phyloP scores from a whole-genome alignment of 2,329 filamentous ascomycete genomes.

The Penicillium sumatraense region DNA sequence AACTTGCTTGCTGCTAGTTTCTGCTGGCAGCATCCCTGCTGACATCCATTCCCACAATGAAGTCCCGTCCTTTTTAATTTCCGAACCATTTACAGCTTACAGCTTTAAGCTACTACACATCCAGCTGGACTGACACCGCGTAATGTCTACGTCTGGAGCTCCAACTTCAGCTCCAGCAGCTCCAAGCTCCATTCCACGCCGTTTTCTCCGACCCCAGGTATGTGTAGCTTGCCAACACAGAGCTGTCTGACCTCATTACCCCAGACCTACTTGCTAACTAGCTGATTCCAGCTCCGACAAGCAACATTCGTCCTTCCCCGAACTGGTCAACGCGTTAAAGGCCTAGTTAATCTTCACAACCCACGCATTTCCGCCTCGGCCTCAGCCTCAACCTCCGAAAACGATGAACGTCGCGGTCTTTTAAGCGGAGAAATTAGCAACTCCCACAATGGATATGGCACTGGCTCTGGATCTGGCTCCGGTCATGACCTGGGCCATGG shows the following conservation, averaged over 20 bases:
- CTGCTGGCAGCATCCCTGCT: too few species aligned
- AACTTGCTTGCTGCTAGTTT: too few species aligned
- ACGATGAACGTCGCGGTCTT: slow-evolving; percentile 45
- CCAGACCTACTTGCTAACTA: too few species aligned
- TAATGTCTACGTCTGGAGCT: slow-evolving; percentile 35
- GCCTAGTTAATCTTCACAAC: slow-evolving; percentile 75
- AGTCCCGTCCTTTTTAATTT: too few species aligned
- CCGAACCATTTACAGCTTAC: too few species aligned
- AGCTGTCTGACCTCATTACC: background rate
- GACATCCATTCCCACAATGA: too few species aligned
- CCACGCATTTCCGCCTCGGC: slow-evolving; percentile 45
- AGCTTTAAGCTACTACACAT: too few species aligned
- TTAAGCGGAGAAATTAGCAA: slow-evolving; percentile 31
- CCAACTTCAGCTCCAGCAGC: too few species aligned
- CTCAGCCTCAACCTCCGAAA: too few species aligned
- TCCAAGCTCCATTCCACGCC: slow-evolving; percentile 35
- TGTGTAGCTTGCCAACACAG: slow-evolving; percentile 14
- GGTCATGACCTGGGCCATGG: too few species aligned
- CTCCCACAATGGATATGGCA: slow-evolving; percentile 17
- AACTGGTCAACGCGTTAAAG: slow-evolving; percentile 82
- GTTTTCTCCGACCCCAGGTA: slow-evolving; percentile 40
- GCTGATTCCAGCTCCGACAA: slow-evolving; percentile 78
- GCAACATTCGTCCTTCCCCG: slow-evolving; percentile 85
- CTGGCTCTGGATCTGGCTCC: too few species aligned
- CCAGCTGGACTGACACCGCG: too few species aligned